Base-by-base conservation (phyloP, 306 rosid genomes). In the Quillaja saponaria region DNA sequence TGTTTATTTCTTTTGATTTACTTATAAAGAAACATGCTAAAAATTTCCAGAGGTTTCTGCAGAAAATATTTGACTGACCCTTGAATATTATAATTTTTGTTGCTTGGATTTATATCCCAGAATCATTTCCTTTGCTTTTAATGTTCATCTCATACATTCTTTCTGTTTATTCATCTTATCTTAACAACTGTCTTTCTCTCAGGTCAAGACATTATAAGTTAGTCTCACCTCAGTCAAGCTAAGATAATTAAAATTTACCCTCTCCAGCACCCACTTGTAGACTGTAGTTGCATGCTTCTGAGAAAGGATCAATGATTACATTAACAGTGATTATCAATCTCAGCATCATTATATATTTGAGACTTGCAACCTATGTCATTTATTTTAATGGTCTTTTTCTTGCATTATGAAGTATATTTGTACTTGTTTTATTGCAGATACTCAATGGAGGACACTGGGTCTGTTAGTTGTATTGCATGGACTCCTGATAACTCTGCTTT, bases 401-500 rank as follows among this genome's bases (percentile, higher is more conserved):
- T 45, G 33, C 61, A 68, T 55, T 59, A 45, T 64, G 72, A 58
- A 67, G 39, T 52, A 33, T 67, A 42, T 34, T 38, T 41, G 34
- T 39, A 33, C 34, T 56, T 51, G 40, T 59, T 81, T 49, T 69
- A 52, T 73, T 82, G 78, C 95, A 88, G 98, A 80, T 86, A 88
- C 67, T 84, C 98, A 52, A 67, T 81, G 85, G 98, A 92, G 53
- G 98, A 92, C 62, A 88, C 96, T 57, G 98, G 98, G 38, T 71
- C 87, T 71, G 98, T 92, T 58, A 79, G 86, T 76, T 88, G 88
- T 80, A 86, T 92, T 81, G 80, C 85, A n/a, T 88, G 98, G 98
- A 92, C 98, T 35, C 96, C 98, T 49, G 98, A 92, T 80, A 84
- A 92, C 75, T 82, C 98, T 60, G 92, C 95, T 71, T 92, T 92